Conservation (phyloP, 768 basidiomycete species). For the Tricholoma terreum region DNA sequence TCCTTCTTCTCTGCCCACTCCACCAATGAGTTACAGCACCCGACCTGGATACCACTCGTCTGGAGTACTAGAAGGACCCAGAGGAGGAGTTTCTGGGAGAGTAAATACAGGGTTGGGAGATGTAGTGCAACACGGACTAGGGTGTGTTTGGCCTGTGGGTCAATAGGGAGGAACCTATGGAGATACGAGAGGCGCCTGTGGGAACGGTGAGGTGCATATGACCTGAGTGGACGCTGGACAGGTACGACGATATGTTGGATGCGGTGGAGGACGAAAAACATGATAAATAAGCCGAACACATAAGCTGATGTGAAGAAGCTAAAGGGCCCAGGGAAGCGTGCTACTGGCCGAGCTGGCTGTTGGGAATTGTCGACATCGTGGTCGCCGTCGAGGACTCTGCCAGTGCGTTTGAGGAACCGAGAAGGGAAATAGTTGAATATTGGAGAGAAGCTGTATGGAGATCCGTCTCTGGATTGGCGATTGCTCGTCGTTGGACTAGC, state of each 20-base stretch:
- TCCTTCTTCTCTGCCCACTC: conserved; percentile 46
- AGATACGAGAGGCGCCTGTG: conserved; percentile 28
- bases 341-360: background rate
- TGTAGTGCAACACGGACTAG: conserved; percentile 57
- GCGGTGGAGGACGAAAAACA: conserved; percentile 70
- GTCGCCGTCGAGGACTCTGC: background rate
- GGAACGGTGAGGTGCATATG: conserved; percentile 18
- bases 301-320: conserved; percentile 75
- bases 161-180: background rate
- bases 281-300: conserved; percentile 59
- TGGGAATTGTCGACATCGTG: background rate
- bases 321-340: conserved; percentile 38
- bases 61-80: conserved; percentile 63
- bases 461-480: background rate
- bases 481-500: background rate
- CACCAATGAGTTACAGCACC: conserved; percentile 30
- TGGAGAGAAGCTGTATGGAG: background rate
- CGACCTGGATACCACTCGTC: conserved; percentile 36
- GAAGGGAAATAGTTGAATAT: background rate
- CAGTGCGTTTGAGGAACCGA: background rate
- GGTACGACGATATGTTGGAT: conserved; percentile 79
- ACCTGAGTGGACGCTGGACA: conserved; percentile 32
- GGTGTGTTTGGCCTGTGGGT: conserved; percentile 38
- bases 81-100: conserved; percentile 52
- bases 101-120: conserved; percentile 59